A percentile compares a stretch with the other conserved stretches of the same genome.
Evolutionary conservation across 2,329 filamentous ascomycete genomes (phyloP).

Genomic region (Paraphoma chrysanthemicola): DNA sequence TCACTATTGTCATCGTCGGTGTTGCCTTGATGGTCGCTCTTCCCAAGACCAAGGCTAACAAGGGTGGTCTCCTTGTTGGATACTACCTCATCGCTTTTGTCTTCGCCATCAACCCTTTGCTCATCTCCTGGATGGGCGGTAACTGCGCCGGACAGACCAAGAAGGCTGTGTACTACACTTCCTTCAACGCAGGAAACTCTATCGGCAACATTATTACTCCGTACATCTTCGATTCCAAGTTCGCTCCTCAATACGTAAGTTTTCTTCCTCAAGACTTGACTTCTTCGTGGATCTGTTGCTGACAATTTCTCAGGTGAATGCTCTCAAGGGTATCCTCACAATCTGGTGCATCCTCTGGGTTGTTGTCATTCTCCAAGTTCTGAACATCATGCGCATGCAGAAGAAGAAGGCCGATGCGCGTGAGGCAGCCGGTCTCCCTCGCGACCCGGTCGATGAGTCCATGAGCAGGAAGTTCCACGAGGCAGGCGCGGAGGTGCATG

Average conservation of each 20-base stretch:
- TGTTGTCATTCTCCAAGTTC: conserved; percentile 19
- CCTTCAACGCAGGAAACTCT: conserved; percentile 68
- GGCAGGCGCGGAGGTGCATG: conserved; percentile 24
- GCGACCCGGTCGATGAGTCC: conserved; percentile 23
- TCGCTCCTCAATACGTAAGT: conserved; percentile 29
- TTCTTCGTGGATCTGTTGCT: background rate
- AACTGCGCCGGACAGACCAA: conserved; percentile 74
- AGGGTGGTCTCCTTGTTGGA: conserved; percentile 61
- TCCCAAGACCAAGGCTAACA: conserved; percentile 51
- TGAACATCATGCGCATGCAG: conserved; percentile 26
- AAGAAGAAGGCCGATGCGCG: conserved; percentile 30
- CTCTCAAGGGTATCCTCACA: conserved; percentile 26
- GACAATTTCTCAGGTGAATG: conserved; percentile 18
- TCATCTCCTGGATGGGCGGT: conserved; percentile 72
- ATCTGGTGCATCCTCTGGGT: conserved; percentile 31
- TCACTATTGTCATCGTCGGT: conserved; percentile 67
- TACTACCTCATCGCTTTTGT: conserved; percentile 73
- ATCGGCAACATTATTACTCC: conserved; percentile 65
- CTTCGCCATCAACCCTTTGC: conserved; percentile 70
- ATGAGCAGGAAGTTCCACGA: conserved; percentile 25
- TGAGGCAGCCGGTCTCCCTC: conserved; percentile 25
- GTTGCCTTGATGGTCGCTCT: conserved; percentile 62
- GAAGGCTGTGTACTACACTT: conserved; percentile 68
- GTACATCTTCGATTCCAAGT: conserved; percentile 30
- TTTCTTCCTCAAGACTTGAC: too few species aligned